phyloP scores from a whole-genome alignment of 257 asterid genomes.

The Solanum ossicruentum region DNA sequence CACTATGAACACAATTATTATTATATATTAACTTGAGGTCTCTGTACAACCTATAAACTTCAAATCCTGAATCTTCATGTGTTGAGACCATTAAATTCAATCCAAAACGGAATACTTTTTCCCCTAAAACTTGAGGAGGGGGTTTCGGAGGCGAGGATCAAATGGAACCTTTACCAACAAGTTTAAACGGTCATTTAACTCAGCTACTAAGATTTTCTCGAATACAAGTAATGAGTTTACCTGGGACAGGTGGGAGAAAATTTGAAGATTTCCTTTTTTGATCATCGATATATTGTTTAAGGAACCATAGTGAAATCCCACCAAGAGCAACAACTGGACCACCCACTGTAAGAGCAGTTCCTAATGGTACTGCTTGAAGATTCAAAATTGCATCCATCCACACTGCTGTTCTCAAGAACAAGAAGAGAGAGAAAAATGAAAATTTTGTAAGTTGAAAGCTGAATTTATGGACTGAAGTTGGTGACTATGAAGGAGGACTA shows the following conservation, averaged over 20 bases:
- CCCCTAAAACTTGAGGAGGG: no score
- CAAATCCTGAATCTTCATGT: neutral
- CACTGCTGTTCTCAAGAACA: neutral
- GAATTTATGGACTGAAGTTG: neutral
- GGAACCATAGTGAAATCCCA: conserved; percentile 40
- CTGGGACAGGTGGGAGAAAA: conserved; percentile 45
- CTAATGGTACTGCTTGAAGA: conserved; percentile 31
- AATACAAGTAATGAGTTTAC: conserved; percentile 8
- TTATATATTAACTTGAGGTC: neutral
- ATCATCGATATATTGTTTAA: conserved; percentile 21
- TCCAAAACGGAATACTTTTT: neutral
- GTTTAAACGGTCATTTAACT: neutral
- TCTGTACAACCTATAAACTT: neutral
- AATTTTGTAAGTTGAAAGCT: neutral
- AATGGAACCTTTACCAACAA: neutral
- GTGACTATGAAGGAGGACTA: neutral
- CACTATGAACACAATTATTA: neutral
- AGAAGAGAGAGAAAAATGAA: neutral
- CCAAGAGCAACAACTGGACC: conserved; percentile 53
- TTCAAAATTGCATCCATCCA: conserved; percentile 33
- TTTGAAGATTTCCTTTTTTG: conserved; percentile 29
- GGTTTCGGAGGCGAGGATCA: neutral
- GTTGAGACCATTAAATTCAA: neutral
- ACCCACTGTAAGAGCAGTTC: conserved; percentile 32
- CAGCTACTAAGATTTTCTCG: neutral